Evolutionary conservation across 345 rosid species (phyloP).

Genomic region (Diplotaxis tenuifolia): DNA sequence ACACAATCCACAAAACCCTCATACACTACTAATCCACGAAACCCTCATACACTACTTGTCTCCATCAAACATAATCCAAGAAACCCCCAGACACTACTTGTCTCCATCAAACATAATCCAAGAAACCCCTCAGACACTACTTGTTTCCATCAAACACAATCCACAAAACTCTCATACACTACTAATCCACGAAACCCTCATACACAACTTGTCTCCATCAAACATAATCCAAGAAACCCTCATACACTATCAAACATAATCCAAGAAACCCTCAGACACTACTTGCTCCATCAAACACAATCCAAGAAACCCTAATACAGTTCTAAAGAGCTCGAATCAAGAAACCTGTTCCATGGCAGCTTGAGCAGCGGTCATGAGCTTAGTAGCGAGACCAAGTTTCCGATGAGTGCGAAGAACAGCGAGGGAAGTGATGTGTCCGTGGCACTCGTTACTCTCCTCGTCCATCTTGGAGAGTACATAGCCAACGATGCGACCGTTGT

Average conservation of each 20-base stretch:
- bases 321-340: neutral
- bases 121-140: too few relatives aligned
- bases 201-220: neutral
- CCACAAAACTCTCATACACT: too few relatives aligned
- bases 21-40: too few relatives aligned
- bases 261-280: neutral
- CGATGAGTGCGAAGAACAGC: constrained; percentile 98
- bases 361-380: constrained; percentile 99
- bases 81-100: too few relatives aligned
- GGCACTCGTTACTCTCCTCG: constrained; percentile 94
- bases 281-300: neutral
- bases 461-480: constrained; percentile 99
- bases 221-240: too few relatives aligned
- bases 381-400: constrained; percentile 93
- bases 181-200: too few relatives aligned
- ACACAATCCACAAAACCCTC: too few relatives aligned
- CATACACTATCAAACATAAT: neutral
- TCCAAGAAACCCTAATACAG: neutral
- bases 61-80: too few relatives aligned
- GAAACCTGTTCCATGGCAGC: constrained; percentile 95
- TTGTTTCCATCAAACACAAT: too few relatives aligned
- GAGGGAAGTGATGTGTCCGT: constrained; percentile 97
- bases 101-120: too few relatives aligned
- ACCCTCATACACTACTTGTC: neutral
- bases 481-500: constrained; percentile 94